Conservation (phyloP, 305 asterid genomes). For the Lippia alba region DNA sequence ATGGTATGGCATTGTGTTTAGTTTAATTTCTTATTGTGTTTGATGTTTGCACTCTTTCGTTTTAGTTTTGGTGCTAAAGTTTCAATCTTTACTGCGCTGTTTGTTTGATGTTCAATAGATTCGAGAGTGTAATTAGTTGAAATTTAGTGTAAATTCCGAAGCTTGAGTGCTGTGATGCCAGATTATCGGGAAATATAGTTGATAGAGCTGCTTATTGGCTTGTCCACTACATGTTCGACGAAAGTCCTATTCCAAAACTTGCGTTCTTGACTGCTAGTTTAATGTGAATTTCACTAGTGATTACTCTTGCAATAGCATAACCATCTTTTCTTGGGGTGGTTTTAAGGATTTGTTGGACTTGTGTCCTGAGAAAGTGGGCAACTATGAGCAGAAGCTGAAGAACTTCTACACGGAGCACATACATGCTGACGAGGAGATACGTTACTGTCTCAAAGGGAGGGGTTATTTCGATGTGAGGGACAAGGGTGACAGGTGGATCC, state of each 20-base stretch:
- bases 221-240: constrained; percentile 7
- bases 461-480: constrained; percentile 82
- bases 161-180: neutral
- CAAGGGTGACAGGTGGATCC: constrained; percentile 77
- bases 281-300: neutral
- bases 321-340: neutral
- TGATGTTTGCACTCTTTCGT: neutral
- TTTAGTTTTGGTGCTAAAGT: neutral
- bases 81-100: neutral
- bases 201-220: neutral
- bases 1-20: constrained; percentile 44
- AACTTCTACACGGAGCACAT: constrained; percentile 83
- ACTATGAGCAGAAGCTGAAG: constrained; percentile 77
- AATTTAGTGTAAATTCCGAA: neutral
- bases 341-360: constrained; percentile 78
- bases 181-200: neutral
- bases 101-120: neutral
- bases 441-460: constrained; percentile 76
- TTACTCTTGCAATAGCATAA: neutral
- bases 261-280: neutral
- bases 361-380: constrained; percentile 79
- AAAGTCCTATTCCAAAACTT: constrained; percentile 1
- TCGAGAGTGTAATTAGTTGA: neutral
- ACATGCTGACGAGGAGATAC: constrained; percentile 82
- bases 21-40: neutral